These are phyloP conservation scores for Umbelopsis vinacea DNA, from an alignment of 192 early-diverging fungal species.

Conservation along the genomic window DNA sequence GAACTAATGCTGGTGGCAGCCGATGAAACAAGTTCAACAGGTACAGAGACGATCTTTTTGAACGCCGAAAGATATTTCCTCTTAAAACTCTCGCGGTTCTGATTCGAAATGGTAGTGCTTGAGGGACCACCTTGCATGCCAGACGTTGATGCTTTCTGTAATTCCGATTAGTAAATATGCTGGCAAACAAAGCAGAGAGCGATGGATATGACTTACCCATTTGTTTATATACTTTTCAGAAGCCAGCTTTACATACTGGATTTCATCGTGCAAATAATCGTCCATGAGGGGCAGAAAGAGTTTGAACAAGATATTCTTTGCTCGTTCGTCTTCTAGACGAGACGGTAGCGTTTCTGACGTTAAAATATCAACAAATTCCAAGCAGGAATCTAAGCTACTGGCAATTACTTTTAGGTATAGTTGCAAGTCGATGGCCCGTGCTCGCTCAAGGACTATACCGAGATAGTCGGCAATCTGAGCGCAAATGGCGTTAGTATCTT, in stretches of 20 bases:
- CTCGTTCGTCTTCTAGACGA: constrained; percentile 51
- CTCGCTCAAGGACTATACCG: constrained; percentile 59
- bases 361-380: constrained; percentile 57
- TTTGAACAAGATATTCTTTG: constrained; percentile 57
- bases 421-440: constrained; percentile 60
- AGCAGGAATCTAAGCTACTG: constrained; percentile 58
- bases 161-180: background rate
- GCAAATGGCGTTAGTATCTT: background rate
- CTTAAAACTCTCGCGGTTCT: constrained; percentile 41
- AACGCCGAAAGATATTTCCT: constrained; percentile 58
- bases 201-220: constrained; percentile 49
- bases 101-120: constrained; percentile 24
- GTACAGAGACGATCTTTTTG: constrained; percentile 53
- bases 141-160: background rate
- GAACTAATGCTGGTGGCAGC: constrained; percentile 40
- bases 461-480: constrained; percentile 74
- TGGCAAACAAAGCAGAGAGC: background rate
- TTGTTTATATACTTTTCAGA: constrained; percentile 67
- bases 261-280: constrained; percentile 70
- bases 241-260: constrained; percentile 58
- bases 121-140: background rate
- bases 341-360: constrained; percentile 44
- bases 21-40: constrained; percentile 45
- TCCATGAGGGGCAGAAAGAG: constrained; percentile 70
- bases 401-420: constrained; percentile 76